These are phyloP conservation scores for Rhodomyrtus tomentosa DNA, from an alignment of 345 rosid genomes.

Conservation along the genomic window DNA sequence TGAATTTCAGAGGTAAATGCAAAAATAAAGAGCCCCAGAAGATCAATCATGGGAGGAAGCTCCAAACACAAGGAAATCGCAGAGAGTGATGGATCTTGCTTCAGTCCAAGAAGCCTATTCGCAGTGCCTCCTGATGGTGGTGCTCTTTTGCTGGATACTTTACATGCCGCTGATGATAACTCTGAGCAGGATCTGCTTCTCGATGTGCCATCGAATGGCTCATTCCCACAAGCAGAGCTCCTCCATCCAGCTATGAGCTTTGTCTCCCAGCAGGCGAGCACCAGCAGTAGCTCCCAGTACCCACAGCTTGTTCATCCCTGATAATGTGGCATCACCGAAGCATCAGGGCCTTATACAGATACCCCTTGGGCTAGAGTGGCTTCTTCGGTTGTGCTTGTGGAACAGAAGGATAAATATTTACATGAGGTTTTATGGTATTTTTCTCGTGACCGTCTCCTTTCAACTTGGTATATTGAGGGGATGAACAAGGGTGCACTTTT, in stretches of 20 bases:
- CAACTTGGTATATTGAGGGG: slow-evolving; percentile 25
- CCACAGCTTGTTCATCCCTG: slow-evolving; percentile 25
- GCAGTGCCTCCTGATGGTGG: slow-evolving; percentile 58
- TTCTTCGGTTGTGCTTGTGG: slow-evolving; percentile 8
- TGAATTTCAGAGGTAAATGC: slow-evolving; percentile 42
- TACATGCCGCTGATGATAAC: slow-evolving; percentile 39
- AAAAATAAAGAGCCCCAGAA: slow-evolving; percentile 55
- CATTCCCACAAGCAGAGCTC: slow-evolving; percentile 1
- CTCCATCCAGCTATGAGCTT: slow-evolving; percentile 34
- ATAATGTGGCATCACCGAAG: neutral
- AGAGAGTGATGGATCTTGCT: slow-evolving; percentile 49
- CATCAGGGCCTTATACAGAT: slow-evolving; percentile 11
- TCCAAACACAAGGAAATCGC: slow-evolving; percentile 38
- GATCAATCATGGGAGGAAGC: slow-evolving; percentile 35
- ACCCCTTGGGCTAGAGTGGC: slow-evolving; percentile 10
- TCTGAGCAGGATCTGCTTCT: slow-evolving; percentile 69
- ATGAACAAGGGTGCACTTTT: slow-evolving; percentile 23
- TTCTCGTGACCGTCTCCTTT: slow-evolving; percentile 10
- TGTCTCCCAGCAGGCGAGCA: slow-evolving; percentile 35
- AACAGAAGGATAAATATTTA: slow-evolving; percentile 18
- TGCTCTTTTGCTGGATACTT: slow-evolving; percentile 47
- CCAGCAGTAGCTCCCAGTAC: slow-evolving; percentile 40
- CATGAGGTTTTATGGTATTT: slow-evolving; percentile 36
- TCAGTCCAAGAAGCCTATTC: slow-evolving; percentile 62
- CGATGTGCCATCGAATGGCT: neutral